A percentile compares a stretch with the other conserved stretches of the same genome.
These are phyloP conservation scores for Incumbomyces lentus DNA, from an alignment of 2,329 filamentous ascomycete genomes.

Conservation along the genomic window DNA sequence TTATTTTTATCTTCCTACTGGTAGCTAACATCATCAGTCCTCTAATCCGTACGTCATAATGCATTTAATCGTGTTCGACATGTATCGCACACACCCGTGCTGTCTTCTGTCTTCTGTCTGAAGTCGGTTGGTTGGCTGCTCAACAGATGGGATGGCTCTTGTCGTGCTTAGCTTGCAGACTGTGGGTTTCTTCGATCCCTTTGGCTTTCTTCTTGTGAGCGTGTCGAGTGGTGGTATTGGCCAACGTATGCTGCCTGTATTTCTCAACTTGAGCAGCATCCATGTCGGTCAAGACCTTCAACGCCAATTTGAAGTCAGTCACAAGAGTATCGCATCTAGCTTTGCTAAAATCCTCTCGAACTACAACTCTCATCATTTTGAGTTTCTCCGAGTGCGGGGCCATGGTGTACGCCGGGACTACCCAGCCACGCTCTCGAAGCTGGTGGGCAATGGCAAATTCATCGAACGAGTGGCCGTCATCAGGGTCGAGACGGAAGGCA, in stretches of 20 bases:
- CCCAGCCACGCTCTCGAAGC: constrained; percentile 78
- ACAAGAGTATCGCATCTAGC: constrained; percentile 71
- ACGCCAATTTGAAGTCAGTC: constrained; percentile 65
- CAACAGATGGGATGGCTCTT: constrained; percentile 87
- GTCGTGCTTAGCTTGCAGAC: constrained; percentile 75
- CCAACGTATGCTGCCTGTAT: constrained; percentile 52
- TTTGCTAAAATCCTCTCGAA: constrained; percentile 83
- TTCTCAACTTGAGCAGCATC: constrained; percentile 60
- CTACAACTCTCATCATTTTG: constrained; percentile 84
- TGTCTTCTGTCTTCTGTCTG: too few species aligned
- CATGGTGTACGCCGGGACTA: constrained; percentile 95
- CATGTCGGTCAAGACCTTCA: constrained; percentile 61
- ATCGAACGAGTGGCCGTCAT: constrained; percentile 50
- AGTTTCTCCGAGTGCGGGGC: constrained; percentile 72
- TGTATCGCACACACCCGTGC: too few species aligned
- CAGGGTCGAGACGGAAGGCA: constrained; percentile 65
- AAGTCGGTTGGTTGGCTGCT: not conserved
- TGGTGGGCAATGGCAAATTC: constrained; percentile 76
- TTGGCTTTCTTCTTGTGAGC: constrained; percentile 43
- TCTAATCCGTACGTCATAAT: too few species aligned
- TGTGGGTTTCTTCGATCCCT: constrained; percentile 60
- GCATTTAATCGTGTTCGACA: too few species aligned
- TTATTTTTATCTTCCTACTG: too few species aligned
- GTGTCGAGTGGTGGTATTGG: constrained; percentile 41
- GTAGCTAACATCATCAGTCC: too few species aligned